Conservation (phyloP, 2,329 filamentous ascomycete species). For the Aspergillus floridensis region DNA sequence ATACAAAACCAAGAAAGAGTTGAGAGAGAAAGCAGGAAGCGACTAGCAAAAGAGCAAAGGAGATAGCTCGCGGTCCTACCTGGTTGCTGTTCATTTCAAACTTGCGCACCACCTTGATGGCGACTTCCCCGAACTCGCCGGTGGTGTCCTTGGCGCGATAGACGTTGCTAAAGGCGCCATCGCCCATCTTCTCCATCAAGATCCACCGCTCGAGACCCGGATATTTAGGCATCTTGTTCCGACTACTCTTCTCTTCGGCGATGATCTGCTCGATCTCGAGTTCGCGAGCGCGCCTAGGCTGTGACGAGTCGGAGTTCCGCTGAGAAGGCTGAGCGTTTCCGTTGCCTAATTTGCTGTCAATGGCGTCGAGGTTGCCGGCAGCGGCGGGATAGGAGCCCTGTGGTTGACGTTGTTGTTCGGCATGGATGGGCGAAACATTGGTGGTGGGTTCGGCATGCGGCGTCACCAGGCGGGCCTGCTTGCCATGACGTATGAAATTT, state of each 20-base stretch:
- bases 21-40: conserved; percentile 22
- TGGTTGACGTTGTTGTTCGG: conserved; percentile 59
- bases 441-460: conserved; percentile 62
- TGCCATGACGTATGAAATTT: conserved; percentile 97
- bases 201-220: conserved; percentile 83
- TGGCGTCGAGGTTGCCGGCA: conserved; percentile 60
- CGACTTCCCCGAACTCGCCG: conserved; percentile 73
- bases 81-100: conserved; percentile 98
- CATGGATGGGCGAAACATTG: conserved; percentile 63
- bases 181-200: conserved; percentile 94
- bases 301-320: conserved; percentile 53
- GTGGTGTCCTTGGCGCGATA: conserved; percentile 80
- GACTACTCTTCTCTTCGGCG: conserved; percentile 84
- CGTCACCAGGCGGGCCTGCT: conserved; percentile 75
- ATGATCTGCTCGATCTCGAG: conserved; percentile 80
- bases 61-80: conserved; percentile 61
- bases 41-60: conserved; percentile 23
- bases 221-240: conserved; percentile 80
- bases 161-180: conserved; percentile 98
- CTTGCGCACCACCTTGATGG: conserved; percentile 98
- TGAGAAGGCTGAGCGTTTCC: conserved; percentile 56
- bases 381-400: conserved; percentile 47
- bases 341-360: conserved; percentile 62
- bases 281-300: conserved; percentile 53
- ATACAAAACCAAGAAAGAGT: conserved; percentile 21